Base-by-base conservation (phyloP, 345 rosid species). In the Noccaea bulbosa region DNA sequence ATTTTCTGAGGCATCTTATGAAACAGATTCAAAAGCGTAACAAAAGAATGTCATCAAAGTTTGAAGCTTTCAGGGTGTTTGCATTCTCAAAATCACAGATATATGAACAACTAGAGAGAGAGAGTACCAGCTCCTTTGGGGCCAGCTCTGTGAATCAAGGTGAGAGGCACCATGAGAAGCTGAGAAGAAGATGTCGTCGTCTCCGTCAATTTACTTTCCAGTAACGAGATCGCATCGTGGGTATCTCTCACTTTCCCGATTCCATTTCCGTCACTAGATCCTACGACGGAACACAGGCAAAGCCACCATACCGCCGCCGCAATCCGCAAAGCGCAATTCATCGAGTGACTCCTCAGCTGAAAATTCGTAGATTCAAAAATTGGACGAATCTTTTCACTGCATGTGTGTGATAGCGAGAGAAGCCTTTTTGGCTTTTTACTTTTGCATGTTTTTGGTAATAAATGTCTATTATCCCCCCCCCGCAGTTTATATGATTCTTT, bases 81-180 rank as follows among this genome's bases (percentile, higher is more conserved):
- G 57, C 14, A 50, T 50, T 16, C 48, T 32, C 47, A 4, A 50
- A 50, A 7, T 22, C 40, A 12, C 1, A 20, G 20, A 17, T 17
- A 47, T 8, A 62, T 34, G 55, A 63, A 63, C 11, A 16, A 38
- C 4, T 27, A 27, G 30, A 27, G 2, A 27, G 4, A 20, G 35
- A 48, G 39, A 12, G 20, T 77, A 93, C 98, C 88, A 64, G 97
- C 97, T 86, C 97, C 97, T 64, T 83, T 85, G 30, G 88, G 71
- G 24, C 77, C 92, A 83, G 98, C 98, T 76, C 89, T 85, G 11
- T 75, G 82, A 68, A 93, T 88, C 69, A 93, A 92, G 63, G 96
- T 84, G 74, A 90, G 93, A 50, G 81, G 84, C n/a, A 88, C 91
- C 88, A 76, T 84, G 52, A 81, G 82, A 69, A 87, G 89, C 40